Evolutionary conservation across 306 rosid genomes (phyloP).

Genomic region (Phaseolus lunatus): DNA sequence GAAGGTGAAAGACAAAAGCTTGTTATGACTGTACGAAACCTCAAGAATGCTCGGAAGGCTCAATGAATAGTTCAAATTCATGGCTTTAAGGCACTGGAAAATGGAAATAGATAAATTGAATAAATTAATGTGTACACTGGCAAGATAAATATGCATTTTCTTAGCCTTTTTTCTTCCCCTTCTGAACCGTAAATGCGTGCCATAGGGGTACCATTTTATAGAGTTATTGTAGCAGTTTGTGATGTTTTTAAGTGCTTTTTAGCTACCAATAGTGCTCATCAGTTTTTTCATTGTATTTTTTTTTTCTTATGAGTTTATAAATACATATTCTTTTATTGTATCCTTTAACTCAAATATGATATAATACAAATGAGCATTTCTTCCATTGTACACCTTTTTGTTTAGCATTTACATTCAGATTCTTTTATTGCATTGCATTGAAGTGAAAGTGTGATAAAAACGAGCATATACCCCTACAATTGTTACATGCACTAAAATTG

Average conservation of each 20-base stretch:
- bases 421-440: background rate
- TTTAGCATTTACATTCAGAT: background rate
- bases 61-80: slow-evolving; percentile 41
- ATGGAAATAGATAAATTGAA: slow-evolving; percentile 49
- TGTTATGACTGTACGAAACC: slow-evolving; percentile 85
- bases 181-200: slow-evolving; percentile 44
- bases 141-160: slow-evolving; percentile 42
- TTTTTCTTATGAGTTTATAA: slow-evolving; percentile 9
- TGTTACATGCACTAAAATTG: background rate
- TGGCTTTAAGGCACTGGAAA: slow-evolving; percentile 17
- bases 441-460: slow-evolving; percentile 2
- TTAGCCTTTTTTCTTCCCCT: background rate
- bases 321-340: slow-evolving; percentile 55
- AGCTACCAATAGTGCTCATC: slow-evolving; percentile 43
- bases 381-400: background rate
- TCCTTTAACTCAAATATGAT: slow-evolving; percentile 41
- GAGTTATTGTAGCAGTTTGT: slow-evolving; percentile 42
- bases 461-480: background rate
- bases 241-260: slow-evolving; percentile 34
- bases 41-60: slow-evolving; percentile 70
- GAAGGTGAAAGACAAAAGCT: slow-evolving; percentile 99
- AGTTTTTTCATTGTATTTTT: slow-evolving; percentile 35
- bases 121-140: slow-evolving; percentile 62
- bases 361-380: slow-evolving; percentile 36
- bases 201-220: slow-evolving; percentile 50